Evolutionary conservation across 805 yeast species (phyloP), one percentile per base, ranked within the genome.

Genomic region (Teunomyces tritomae): DNA sequence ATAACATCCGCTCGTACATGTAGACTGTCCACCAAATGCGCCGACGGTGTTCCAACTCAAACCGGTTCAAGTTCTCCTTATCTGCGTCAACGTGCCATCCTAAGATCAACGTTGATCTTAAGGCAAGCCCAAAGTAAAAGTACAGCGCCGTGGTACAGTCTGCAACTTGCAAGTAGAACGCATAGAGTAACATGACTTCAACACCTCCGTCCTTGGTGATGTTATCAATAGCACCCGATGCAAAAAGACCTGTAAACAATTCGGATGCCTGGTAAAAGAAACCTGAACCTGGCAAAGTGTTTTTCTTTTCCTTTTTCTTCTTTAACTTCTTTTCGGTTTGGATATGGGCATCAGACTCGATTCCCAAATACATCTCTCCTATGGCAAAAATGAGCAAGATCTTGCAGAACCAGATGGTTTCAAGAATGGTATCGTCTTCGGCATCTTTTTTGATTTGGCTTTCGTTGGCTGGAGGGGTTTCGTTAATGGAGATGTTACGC

Each of bases 81-180:
- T 85, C 91, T 6, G 89, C 84, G 66, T 87, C 94, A 2, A 87
- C 94, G 62, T 87, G 95, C 82, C 85, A 78, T 2, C 95, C 95
- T 24, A 86, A 63, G 41, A 86, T 81, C 46, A 87, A 68, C 6
- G 89, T 82, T 0, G 91, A 82, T 49, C 91, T 71, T 32, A 87
- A 63, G 0, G 92, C 92, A 49, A 84, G 74, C 2, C 91, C 91
- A 64, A 87, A 85, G 63, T 86, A 87, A 58, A 87, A 85, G 57
- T 87, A 87, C 3, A 91, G 85, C 0, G 91, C 87, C 6, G 86
- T 84, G 1, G 91, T 87, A 58, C 90, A 85, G 60, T 87, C 95
- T 0, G 92, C 92, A 26, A 87, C 92, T 62, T 87, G 95, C 28
- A 87, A 67, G 60, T 84, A 87, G 57, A 87, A 87, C 0, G 92